Evolutionary conservation across 2,329 filamentous ascomycete genomes (phyloP).

Genomic region (Sporothrix euskadiensis): DNA sequence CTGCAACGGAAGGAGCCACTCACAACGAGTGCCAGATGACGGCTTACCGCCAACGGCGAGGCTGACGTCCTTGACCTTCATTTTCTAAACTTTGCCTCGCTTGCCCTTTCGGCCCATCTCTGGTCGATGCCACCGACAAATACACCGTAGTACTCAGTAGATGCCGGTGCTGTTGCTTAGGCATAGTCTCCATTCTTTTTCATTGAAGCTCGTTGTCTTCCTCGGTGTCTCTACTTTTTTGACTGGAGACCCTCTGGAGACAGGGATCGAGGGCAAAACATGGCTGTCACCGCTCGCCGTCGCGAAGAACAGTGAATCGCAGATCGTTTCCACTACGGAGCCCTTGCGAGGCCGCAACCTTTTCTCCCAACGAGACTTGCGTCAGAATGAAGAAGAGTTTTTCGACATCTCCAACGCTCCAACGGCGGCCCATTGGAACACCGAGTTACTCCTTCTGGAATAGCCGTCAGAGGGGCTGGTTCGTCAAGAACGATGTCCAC

Average conservation of each 20-base stretch:
- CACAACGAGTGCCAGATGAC: neutral
- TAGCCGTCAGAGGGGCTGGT: neutral
- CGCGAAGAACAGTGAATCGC: neutral
- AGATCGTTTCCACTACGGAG: neutral
- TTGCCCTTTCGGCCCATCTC: slow-evolving; percentile 6
- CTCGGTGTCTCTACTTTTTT: neutral
- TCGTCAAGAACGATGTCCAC: neutral
- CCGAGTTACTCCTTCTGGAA: neutral
- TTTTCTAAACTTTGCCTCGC: neutral
- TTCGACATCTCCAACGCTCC: neutral
- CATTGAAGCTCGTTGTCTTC: neutral
- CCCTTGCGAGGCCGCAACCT: neutral
- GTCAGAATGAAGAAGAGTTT: neutral
- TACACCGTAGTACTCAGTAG: neutral
- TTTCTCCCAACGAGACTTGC: neutral
- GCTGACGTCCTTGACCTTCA: neutral
- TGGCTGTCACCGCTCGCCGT: neutral
- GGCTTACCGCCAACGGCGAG: neutral
- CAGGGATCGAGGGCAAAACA: neutral
- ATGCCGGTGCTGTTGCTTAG: neutral
- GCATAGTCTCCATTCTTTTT: neutral
- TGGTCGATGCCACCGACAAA: neutral
- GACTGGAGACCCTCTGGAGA: neutral
- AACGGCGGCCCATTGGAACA: neutral
- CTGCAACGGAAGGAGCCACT: neutral